phyloP scores from a whole-genome alignment of 208 protist species.

The Crithidia expoeki region DNA sequence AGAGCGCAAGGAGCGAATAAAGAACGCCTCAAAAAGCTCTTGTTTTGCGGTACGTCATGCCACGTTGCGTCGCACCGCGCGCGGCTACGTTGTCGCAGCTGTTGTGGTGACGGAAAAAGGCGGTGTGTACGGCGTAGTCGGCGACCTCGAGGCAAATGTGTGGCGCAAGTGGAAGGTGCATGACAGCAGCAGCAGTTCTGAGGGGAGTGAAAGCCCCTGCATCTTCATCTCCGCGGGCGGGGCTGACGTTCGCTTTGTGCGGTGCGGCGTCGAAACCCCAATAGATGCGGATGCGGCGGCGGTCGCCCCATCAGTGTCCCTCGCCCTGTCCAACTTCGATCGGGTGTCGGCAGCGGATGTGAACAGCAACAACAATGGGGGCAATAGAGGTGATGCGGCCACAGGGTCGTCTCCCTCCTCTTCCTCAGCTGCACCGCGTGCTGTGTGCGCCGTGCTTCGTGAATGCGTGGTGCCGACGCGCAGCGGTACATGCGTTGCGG shows the following conservation, averaged over 20 bases:
- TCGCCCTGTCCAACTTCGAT: slow-evolving; percentile 70
- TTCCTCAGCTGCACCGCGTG: not conserved
- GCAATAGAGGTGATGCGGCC: not conserved
- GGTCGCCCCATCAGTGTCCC: slow-evolving; percentile 39
- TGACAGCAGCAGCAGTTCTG: slow-evolving; percentile 9
- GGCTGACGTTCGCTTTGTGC: slow-evolving; percentile 40
- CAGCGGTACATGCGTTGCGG: not conserved
- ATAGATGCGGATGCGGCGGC: slow-evolving; percentile 28
- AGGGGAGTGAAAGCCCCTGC: slow-evolving; percentile 16
- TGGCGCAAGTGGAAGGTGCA: slow-evolving; percentile 51
- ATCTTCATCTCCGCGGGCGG: slow-evolving; percentile 35
- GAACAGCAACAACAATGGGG: not conserved
- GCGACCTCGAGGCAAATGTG: slow-evolving; percentile 23
- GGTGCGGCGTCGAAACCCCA: slow-evolving; percentile 42
- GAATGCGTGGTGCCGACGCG: slow-evolving; percentile 42
- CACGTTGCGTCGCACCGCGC: slow-evolving; percentile 36
- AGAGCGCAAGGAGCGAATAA: not conserved
- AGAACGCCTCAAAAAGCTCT: not conserved
- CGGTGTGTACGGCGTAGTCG: slow-evolving; percentile 42
- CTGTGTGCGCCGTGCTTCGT: slow-evolving; percentile 33
- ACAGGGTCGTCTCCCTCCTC: not conserved
- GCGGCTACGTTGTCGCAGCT: slow-evolving; percentile 42
- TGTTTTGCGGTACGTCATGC: slow-evolving; percentile 39
- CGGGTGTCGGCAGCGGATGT: slow-evolving; percentile 21
- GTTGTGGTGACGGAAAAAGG: slow-evolving; percentile 28